Evolutionary conservation across 2,329 filamentous ascomycete species (phyloP).

Genomic region (Pezicula carpinea): DNA sequence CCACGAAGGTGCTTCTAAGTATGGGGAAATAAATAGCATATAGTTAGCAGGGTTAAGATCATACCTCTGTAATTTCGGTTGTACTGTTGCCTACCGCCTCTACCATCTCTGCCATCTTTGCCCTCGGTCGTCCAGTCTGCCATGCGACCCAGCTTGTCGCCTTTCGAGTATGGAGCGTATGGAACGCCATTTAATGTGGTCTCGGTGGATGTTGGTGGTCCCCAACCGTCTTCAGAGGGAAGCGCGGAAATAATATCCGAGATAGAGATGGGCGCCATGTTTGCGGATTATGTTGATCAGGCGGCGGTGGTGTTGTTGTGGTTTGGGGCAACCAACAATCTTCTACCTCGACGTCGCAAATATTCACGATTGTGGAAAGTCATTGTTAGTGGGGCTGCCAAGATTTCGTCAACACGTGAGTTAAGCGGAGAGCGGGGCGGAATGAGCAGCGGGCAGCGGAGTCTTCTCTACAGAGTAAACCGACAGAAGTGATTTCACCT

Average conservation of each 20-base stretch:
- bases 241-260: constrained; percentile 66
- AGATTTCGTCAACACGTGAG: background rate
- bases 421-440: no score
- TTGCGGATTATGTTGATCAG: constrained; percentile 20
- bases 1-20: constrained; percentile 2
- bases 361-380: constrained; percentile 7
- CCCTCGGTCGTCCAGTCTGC: constrained; percentile 94
- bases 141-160: constrained; percentile 98
- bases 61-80: constrained; percentile 89
- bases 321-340: background rate
- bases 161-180: constrained; percentile 97
- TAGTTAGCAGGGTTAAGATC: constrained; percentile 19
- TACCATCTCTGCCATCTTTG: constrained; percentile 70
- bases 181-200: constrained; percentile 92
- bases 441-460: no score
- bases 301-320: background rate
- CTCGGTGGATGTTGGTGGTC: constrained; percentile 74
- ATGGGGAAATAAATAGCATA: constrained; percentile 6
- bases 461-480: no score
- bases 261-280: constrained; percentile 51
- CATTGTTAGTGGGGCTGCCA: constrained; percentile 7
- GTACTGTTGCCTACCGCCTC: constrained; percentile 80
- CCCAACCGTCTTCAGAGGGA: constrained; percentile 79
- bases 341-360: background rate
- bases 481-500: no score